Base-by-base conservation (phyloP, 2,329 filamentous ascomycete species). In the Fusarium proliferatum region DNA sequence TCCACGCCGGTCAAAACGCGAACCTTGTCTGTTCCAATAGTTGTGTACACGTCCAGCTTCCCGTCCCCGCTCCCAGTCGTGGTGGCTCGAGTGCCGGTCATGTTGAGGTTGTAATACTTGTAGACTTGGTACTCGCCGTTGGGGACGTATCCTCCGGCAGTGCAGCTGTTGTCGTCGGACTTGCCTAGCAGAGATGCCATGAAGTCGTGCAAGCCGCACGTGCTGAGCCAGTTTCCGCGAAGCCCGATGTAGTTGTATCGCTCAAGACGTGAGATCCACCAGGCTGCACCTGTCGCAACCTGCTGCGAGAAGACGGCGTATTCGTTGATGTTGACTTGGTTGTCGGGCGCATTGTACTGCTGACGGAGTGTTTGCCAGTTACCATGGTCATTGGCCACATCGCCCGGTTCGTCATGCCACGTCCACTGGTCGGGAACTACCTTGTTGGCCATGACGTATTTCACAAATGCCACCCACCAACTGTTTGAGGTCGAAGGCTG, bases 251-350 rank as follows among this genome's bases (percentile, higher is more conserved):
- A 53, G 30, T 61, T 23, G 38, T 55, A 61, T 23, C 59, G 59
- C 59, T 61, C 59, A 10, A 61, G 49, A 30, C 59, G 59, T 1
- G 59, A 61, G 33, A 61, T 53, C 36, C 39, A 55, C 59, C 48
- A 61, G 12, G 49, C 59, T 30, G 48, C 48, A 10, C 38, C 59
- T 55, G 59, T 23, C 12, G 57, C 26, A 51, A 51, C 43, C 26
- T 60, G 48, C 42, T 61, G 48, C 15, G 28, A 28, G 48, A 55
- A 60, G 26, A 19, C 21, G 26, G 43, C 57, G 16, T 61, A 61
- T 38, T 61, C 58, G 30, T 61, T 61, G 48, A 61, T 55, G 30
- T 61, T 61, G 28, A 61, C 48, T 16, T 61, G 46, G 38, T 55
- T 61, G 13, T 61, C 48, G 12, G 58, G 58, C 3, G 58, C 58